Base-by-base conservation (phyloP, 805 yeast genomes). In the Kluyveromyces dobzhanskii region DNA sequence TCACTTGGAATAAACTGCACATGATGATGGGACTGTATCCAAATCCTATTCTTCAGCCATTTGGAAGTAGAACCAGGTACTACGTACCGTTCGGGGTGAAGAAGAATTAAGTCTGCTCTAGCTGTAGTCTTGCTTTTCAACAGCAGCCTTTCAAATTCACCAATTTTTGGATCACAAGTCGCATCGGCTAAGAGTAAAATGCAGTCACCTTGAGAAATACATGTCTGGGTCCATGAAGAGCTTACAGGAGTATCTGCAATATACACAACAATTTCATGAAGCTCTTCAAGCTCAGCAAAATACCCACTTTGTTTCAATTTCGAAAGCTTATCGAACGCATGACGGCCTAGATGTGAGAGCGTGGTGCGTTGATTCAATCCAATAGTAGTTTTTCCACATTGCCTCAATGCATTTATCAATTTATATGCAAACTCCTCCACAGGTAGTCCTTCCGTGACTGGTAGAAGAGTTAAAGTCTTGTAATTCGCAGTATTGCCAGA, bases 11-110 rank as follows among this genome's bases (percentile, higher is more conserved):
- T 40, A 30, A 88, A 78, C 49, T 85, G 94, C 11, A 90, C 75
- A 57, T 90, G 97, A 56, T 92, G 97, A 54, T 90, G 96, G 0
- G 86, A 77, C 46, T 85, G 85, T 3, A 92, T 86, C 97, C 97
- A 92, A 2, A 78, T 72, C 45, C 98, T 66, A 43, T 75, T 76
- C 50, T 82, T 83, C 36, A 92, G 67, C 97, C 97, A 90, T 36
- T 70, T 67, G 32, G 78, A 77, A 0, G 97, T 87, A 7, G 83
- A 69, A 0, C 98, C 98, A 0, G 95, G 90, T 18, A 73, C 73
- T 4, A 92, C 96, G 45, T 66, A 75, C 47, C 81, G 73, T 18
- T 86, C 95, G 4, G 86, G 81, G 52, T 90, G 98, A 13, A 92
- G 59, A 37, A 90, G 64, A 25, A 92, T 80, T 40, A 90, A 66